Evolutionary conservation across 495 filamentous ascomycete species (phyloP), one percentile per base, ranked within the genome.

Genomic region (Penicillium bialowiezense): DNA sequence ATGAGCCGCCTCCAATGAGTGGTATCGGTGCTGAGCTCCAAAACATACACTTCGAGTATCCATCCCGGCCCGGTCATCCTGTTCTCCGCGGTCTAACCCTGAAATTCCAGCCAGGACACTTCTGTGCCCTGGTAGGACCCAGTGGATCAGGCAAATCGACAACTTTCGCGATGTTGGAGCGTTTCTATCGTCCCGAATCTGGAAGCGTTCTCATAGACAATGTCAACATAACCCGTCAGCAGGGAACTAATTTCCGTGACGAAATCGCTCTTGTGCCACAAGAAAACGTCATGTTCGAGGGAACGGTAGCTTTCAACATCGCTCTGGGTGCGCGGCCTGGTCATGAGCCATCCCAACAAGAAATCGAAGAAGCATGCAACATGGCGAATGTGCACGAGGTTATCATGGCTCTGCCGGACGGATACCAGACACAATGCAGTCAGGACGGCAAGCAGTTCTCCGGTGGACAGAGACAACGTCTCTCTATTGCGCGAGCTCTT

Each of bases 401-500:
- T 10, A 78, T 87, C 52, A 56, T 63, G 46, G 61, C 64, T 1
- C 55, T 86, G 28, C 82, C 82, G 0, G 69, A 84, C 2, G 81
- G 81, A 4, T 88, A 88, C 51, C 66, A 84, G 37, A 87, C 84
- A 0, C 63, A 73, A n/a, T 82, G 82, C 37, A 84, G 83, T 3
- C 73, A 74, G 33, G 80, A 82, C 45, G 85, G 86, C 0, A 70
- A 82, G 5, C 20, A 72, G 28, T 74, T 93, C 39, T 85, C 80
- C 0, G 88, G 87, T 8, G 88, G 87, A 0, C 89, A 93, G 67
- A 81, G 81, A 57, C 89, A 91, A 64, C 75, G 87, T 3, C 65
- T 91, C n/a, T 79, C 83, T 5, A 86, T 93, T 45, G 88, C 89
- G 3, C 65, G 89, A 21, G 87, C 87, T 1, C 65, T 90, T 39